Base-by-base conservation (phyloP, 768 basidiomycete species). In the Russula sp. region DNA sequence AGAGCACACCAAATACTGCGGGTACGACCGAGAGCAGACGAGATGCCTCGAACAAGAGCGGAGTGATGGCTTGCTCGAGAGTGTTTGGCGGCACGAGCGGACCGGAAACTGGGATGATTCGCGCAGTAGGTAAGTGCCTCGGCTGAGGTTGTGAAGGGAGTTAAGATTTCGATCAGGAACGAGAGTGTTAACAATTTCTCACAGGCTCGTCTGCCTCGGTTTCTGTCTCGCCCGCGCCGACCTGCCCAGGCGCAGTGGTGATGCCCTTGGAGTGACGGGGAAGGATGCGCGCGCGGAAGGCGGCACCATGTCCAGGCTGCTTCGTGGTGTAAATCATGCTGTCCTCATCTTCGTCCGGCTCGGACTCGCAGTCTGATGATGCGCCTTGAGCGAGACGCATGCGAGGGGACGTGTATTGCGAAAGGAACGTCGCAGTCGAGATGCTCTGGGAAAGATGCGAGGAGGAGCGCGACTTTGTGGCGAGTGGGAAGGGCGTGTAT, bases 171-270 rank as follows among this genome's bases (percentile, higher is more conserved):
- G 51, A 54, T 49, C n/a, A 25, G n/a, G 11, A 43, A 54, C 14
- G 20, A 10, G 7, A 32, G 16, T 3, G 13, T 54, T 1, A 25
- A 36, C 34, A n/a, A 10, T n/a, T 22, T 63, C 87, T 75, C 69
- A 89, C 88, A 39, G 84, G 84, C 68, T 90, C 88, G 67, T 90
- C 88, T 13, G 81, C 77, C 69, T 90, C 88, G 0, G 88, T 89
- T 69, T 90, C 88, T 0, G 88, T 89, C 73, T 90, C 88, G 7
- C 86, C 86, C 32, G 85, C 86, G 63, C 87, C 83, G 43, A 75
- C 68, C 58, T 75, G 75, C 3, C 79, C 85, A 18, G 81, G 82
- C 0, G 81, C 76, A 0, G 87, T 89, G n/a, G 81, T 85, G 67
- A 89, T 88, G 60, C 60, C 56, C 57, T 67, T 67, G 25, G 60